A percentile compares a stretch with the other conserved stretches of the same genome.
Evolutionary conservation across 768 basidiomycete species (phyloP).

Genomic region (Pisolithus orientalis): DNA sequence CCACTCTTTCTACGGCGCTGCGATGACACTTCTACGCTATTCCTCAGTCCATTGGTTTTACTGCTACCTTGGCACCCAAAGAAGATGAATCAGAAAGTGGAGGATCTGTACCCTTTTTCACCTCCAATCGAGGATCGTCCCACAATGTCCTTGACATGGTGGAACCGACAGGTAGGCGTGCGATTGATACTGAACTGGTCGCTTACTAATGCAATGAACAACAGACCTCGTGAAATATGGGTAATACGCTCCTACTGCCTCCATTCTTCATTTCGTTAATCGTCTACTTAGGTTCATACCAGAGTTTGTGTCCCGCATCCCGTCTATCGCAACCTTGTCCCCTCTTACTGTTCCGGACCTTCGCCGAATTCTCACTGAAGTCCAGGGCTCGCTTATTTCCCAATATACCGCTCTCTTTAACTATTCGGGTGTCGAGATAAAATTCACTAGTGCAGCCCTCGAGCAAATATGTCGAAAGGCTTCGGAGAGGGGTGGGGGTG

Average conservation of each 20-base stretch:
- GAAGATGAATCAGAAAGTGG: constrained; percentile 31
- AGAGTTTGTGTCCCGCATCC: constrained; percentile 91
- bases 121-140: constrained; percentile 56
- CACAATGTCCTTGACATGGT: constrained; percentile 58
- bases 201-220: not conserved
- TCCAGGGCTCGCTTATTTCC: constrained; percentile 84
- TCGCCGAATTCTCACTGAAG: constrained; percentile 86
- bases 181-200: not conserved
- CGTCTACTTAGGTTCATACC: constrained; percentile 68
- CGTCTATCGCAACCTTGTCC: constrained; percentile 79
- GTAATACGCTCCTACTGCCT: constrained; percentile 25
- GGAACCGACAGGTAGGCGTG: constrained; percentile 54
- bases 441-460: constrained; percentile 77
- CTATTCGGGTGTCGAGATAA: constrained; percentile 78
- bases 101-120: constrained; percentile 64
- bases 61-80: constrained; percentile 41
- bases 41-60: constrained; percentile 86
- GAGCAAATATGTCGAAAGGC: constrained; percentile 80
- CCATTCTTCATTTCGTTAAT: not conserved
- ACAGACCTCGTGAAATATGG: constrained; percentile 84
- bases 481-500: constrained; percentile 78
- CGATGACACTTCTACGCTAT: not conserved
- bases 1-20: not conserved
- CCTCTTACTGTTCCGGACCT: constrained; percentile 78
- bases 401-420: constrained; percentile 85